Base-by-base conservation (phyloP, 257 asterid genomes). In the Nicotiana benthamiana region DNA sequence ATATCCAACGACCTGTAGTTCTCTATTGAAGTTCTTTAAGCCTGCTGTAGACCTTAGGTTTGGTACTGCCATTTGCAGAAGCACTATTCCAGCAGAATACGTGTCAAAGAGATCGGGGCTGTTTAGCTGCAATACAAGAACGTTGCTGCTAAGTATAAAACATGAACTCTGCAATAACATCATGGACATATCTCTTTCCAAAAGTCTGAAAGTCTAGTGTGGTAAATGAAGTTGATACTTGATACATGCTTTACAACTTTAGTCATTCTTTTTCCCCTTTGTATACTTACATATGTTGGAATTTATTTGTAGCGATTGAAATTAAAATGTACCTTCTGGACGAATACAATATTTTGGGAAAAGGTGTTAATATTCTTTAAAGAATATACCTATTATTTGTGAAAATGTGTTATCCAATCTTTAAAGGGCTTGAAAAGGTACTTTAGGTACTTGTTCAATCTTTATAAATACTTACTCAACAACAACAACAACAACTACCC, bases 31-130 rank as follows among this genome's bases (percentile, higher is more conserved):
- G 74, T 93, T 95, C 86, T 92, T 95, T 82, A 95, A 81, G 40
- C 97, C 97, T 9, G 97, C 48, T 15, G 89, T 20, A 6, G 98
- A 90, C 88, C 99, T 90, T 40, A 95, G 83, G 82, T 72, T 81
- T 11, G 99, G 99, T 26, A 90, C 78, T 20, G 99, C 94, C 98
- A 95, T 95, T 86, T 93, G 99, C 83, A 95, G 84, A 15, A 95
- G 93, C 30, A 93, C 98, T 79, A 95, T 87, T 28, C 99, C 99
- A 80, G 97, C 99, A 59, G 97, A 95, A 82, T 95, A 95, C 92
- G 89, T 94, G 75, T 94, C 99, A 51, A 95, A 95, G 8, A 93
- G 96, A 86, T 96, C 99, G 1, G 99, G 99, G 79, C 95, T 89
- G 82, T 96, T 96, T 62, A 96, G 84, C 97, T 95, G 97, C 90